Evolutionary conservation across 208 protist species (phyloP), one percentile per base, ranked within the genome.

Genomic region (Acanthamoeba triangularis): DNA sequence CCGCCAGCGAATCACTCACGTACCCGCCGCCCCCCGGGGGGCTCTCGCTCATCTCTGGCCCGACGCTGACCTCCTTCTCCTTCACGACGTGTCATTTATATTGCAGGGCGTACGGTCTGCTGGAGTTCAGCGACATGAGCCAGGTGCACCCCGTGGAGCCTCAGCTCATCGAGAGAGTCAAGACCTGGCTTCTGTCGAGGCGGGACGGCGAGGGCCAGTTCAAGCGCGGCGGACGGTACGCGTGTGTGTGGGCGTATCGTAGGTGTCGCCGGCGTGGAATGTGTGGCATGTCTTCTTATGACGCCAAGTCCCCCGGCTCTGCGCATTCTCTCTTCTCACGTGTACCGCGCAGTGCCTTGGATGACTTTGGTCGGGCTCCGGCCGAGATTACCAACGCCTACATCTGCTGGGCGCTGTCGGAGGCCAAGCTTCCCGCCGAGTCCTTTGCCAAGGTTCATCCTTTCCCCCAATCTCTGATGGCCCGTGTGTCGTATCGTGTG

Each of bases 71-170:
- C n/a, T n/a, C n/a, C n/a, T n/a, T n/a, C n/a, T n/a, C n/a, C n/a
- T n/a, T n/a, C n/a, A n/a, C n/a, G n/a, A n/a, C n/a, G n/a, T n/a
- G n/a, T n/a, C n/a, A n/a, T n/a, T n/a, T n/a, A n/a, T n/a, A n/a
- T n/a, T n/a, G n/a, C 37, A 94, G 56, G n/a, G 63, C 91, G 13
- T 94, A 94, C 56, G 93, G 93, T 3, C 49, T 95, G 54, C 25
- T 95, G 10, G 82, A 95, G 54, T 95, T 95, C 35, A 94, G 14
- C 49, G 93, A 95, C 16, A 87, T 95, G 59, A 88, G 65, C 37
- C 35, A 76, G 41, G 54, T 37, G 59, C 47, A 84, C 76, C 30
- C 30, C 10, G 78, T 94, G 8, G 63, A 80, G 49, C 47, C n/a
- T 20, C 25, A 35, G 18, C 35, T 95, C 14, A 88, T 95, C 23